Evolutionary conservation across 2,329 filamentous ascomycete species (phyloP).

Genomic region (Cercospora brassicicola): DNA sequence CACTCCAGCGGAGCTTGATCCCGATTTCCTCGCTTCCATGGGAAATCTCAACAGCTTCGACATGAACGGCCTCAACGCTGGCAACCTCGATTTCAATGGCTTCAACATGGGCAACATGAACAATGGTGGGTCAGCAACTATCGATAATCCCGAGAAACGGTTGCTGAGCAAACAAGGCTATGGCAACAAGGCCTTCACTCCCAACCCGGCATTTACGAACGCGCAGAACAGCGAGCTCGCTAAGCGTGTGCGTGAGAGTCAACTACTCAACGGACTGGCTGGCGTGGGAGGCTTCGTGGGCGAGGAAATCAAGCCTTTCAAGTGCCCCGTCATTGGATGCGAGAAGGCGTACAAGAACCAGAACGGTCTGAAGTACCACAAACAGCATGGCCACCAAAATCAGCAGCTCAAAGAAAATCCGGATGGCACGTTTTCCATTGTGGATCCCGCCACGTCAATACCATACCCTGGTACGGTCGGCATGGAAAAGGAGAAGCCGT

Average conservation of each 20-base stretch:
- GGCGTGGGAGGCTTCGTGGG: conserved; percentile 55
- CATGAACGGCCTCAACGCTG: conserved; percentile 40
- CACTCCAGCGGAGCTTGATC: conserved; percentile 70
- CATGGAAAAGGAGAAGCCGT: conserved; percentile 99
- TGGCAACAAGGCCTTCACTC: conserved; percentile 53
- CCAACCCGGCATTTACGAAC: conserved; percentile 60
- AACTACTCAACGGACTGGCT: conserved; percentile 58
- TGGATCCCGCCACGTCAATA: conserved; percentile 89
- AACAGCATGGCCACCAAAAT: conserved; percentile 88
- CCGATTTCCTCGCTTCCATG: conserved; percentile 39
- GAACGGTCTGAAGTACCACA: conserved; percentile 92
- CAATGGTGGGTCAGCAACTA: conserved; percentile 53
- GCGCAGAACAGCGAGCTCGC: conserved; percentile 74
- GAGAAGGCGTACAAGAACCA: conserved; percentile 99
- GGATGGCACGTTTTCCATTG: conserved; percentile 96
- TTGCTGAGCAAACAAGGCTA: conserved; percentile 76
- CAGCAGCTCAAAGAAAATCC: conserved; percentile 96
- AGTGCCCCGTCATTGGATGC: conserved; percentile 95
- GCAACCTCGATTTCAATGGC: conserved; percentile 40
- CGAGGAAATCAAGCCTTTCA: conserved; percentile 96
- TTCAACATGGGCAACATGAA: conserved; percentile 61
- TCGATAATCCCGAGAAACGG: conserved; percentile 92
- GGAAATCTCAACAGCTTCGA: conserved; percentile 42
- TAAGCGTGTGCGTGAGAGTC: conserved; percentile 63
- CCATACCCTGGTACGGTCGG: conserved; percentile 94